Evolutionary conservation across 192 early-diverging fungal species (phyloP), one percentile per base, ranked within the genome.

Genomic region (Helicostylum pulchrum): DNA sequence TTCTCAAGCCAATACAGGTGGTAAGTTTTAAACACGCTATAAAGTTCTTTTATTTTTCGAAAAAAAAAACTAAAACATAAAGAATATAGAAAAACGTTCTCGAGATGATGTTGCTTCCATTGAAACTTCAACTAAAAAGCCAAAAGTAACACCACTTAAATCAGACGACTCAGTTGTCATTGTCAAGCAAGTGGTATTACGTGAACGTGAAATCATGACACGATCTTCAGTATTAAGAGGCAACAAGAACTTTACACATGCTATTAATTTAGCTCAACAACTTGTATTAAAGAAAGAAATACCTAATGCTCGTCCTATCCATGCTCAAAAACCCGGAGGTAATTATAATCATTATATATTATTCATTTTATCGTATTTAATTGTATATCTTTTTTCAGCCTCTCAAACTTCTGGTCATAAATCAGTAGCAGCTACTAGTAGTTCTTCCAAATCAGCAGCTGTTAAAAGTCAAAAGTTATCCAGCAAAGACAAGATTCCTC

Each of bases 401-500:
- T 21, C 30, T 15, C 50, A 23, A 30, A 26, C 1, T 19, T 48
- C 46, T 48, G 17, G 12, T 4, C 46, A 48, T 48, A 48, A 48
- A 48, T 48, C 12, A 4, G 17, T 5, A 12, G 17, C 12, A 12
- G 15, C 14, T 4, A 48, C 12, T 2, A 19, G 46, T 19, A 48
- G 5, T 19, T 45, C 44, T 12, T 45, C 23, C 59, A 32, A 62
- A 20, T 52, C 43, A 36, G 61, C 50, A 53, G 17, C 31, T 19
- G 42, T 39, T 7, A 51, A 44, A 10, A 55, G 48, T 7, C 58
- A 68, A 45, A 56, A 53, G 12, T 39, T 61, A 60, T 62, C 12
- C 46, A 53, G 66, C 15, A 47, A 66, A 64, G 62, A 70, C 26
- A 63, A 63, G 34, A 87, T 87, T 43, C 95, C 95, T 2, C 93